Evolutionary conservation across 148 eudicot genomes (phyloP).

Genomic region (Nepenthes mirabilis): DNA sequence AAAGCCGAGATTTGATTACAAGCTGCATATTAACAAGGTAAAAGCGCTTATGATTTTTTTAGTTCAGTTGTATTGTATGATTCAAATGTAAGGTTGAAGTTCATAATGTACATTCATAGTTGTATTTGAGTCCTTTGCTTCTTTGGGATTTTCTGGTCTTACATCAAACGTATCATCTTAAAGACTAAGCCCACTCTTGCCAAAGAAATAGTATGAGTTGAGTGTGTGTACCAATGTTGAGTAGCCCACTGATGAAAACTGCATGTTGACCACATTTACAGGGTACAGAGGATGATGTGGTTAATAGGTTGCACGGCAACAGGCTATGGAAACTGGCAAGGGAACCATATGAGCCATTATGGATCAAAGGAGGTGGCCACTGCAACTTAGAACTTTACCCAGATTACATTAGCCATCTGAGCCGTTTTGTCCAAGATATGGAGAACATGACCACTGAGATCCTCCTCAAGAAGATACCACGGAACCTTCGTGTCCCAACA

Average conservation of each 20-base stretch:
- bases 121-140: no score
- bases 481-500: conserved; percentile 11
- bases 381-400: conserved; percentile 98
- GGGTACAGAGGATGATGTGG: conserved; percentile 99
- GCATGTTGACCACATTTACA: conserved; percentile 10
- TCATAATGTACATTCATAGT: no score
- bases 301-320: conserved; percentile 80
- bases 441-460: conserved; percentile 57
- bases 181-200: neutral
- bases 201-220: no score
- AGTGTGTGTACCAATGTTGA: neutral
- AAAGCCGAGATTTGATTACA: no score
- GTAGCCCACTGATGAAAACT: neutral
- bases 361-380: conserved; percentile 99
- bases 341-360: conserved; percentile 91
- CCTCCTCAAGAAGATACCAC: conserved; percentile 53
- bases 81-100: no score
- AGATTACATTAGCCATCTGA: conserved; percentile 87
- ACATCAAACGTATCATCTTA: neutral
- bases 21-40: no score
- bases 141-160: no score
- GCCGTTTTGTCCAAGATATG: conserved; percentile 69
- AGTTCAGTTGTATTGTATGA: no score
- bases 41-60: no score
- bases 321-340: conserved; percentile 81